Percentiles rank a stretch among this genome's conserved stretches.
These are phyloP conservation scores for Musa schizocarpa DNA, from an alignment of 176 grass and related monocot species.

Conservation along the genomic window DNA sequence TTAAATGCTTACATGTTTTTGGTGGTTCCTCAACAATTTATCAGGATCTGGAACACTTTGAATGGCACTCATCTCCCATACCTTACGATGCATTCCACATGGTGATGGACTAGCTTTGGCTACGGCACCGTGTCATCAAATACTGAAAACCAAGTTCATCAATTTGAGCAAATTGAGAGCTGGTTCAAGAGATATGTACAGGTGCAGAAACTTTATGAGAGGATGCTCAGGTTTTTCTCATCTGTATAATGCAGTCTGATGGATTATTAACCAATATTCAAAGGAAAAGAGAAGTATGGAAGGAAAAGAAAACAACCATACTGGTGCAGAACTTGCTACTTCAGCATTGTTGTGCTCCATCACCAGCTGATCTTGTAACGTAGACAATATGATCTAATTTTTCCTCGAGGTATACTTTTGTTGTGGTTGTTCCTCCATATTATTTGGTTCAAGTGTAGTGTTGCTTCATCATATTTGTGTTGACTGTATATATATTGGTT, in stretches of 20 bases:
- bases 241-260: neutral
- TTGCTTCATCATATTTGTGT: neutral
- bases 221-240: neutral
- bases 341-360: neutral
- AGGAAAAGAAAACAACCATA: neutral
- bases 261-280: neutral
- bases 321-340: neutral
- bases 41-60: slow-evolving; percentile 89
- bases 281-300: neutral
- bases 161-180: neutral
- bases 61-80: slow-evolving; percentile 84
- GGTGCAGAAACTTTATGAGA: neutral
- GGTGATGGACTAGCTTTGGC: slow-evolving; percentile 90
- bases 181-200: neutral
- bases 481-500: too few relatives aligned
- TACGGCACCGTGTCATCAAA: slow-evolving; percentile 78
- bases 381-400: neutral
- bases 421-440: neutral
- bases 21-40: neutral
- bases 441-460: neutral
- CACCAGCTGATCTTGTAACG: neutral
- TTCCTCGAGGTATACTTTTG: neutral
- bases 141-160: slow-evolving; percentile 8
- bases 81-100: slow-evolving; percentile 87
- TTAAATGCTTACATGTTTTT: neutral